phyloP scores from a whole-genome alignment of 2,329 filamentous ascomycete species.

The Aspergillus pseudoterreus region DNA sequence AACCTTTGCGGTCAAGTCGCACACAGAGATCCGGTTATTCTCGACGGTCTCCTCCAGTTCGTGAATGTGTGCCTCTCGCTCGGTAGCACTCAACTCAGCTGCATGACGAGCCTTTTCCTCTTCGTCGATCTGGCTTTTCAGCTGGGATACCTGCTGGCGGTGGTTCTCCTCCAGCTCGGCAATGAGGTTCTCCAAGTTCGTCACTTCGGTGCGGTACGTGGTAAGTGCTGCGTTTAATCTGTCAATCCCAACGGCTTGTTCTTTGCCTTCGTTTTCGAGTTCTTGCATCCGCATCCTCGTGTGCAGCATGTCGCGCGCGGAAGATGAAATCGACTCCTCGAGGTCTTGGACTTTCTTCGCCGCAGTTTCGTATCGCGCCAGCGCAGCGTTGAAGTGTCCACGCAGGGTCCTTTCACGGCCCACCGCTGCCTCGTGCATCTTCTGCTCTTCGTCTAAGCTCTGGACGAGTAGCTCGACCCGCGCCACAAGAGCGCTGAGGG shows the following conservation, averaged over 20 bases:
- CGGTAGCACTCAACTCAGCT: constrained; percentile 33
- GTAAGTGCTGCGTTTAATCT: constrained; percentile 41
- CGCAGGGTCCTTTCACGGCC: constrained; percentile 39
- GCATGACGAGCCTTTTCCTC: constrained; percentile 31
- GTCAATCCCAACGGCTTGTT: constrained; percentile 40
- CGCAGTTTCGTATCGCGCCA: constrained; percentile 36
- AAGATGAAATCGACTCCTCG: constrained; percentile 38
- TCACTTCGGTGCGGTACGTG: constrained; percentile 43
- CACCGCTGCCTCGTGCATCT: constrained; percentile 29
- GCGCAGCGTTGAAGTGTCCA: constrained; percentile 43
- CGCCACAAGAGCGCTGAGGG: constrained; percentile 38
- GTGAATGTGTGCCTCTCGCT: constrained; percentile 33
- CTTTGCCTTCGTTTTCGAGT: constrained; percentile 38
- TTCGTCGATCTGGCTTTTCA: constrained; percentile 32
- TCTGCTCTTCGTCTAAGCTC: constrained; percentile 31
- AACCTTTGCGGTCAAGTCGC: constrained; percentile 33
- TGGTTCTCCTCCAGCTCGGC: constrained; percentile 36
- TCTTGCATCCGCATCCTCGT: constrained; percentile 42
- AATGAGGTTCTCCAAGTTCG: constrained; percentile 41
- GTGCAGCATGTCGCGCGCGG: constrained; percentile 44
- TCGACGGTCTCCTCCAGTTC: constrained; percentile 33
- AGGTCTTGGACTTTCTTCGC: constrained; percentile 34
- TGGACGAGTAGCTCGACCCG: constrained; percentile 35
- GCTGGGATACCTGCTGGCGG: constrained; percentile 26
- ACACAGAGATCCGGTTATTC: constrained; percentile 31